Evolutionary conservation across 1,284 basidiomycete genomes (phyloP), one percentile per base, ranked within the genome.

Genomic region (Jaminaea rosea): DNA sequence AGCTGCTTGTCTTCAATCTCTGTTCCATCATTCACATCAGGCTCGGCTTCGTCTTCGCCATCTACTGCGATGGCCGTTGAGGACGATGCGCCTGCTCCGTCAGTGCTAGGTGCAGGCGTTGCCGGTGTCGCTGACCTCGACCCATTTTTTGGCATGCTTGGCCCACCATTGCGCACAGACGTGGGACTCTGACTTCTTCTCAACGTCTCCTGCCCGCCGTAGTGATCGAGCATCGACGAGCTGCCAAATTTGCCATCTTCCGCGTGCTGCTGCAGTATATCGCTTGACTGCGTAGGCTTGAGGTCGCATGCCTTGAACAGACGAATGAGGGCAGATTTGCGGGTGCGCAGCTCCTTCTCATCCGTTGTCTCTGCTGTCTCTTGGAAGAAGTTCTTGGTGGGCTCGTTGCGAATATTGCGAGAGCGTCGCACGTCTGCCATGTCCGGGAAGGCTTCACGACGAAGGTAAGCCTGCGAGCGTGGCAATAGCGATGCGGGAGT

Each of bases 311-410:
- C 59, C 10, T 63, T 52, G 28, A 75, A 74, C 37, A 75, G 56
- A 23, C 63, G 56, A 2, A 67, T 39, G 23, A 75, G 47, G 4
- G 65, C 80, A n/a, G 77, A 75, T 67, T 90, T 91, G 29, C 88
- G 79, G 67, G 85, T 83, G 29, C 87, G 80, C n/a, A 92, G 77
- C 15, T 74, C 75, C 58, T 83, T 82, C 75, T 92, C 88, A 50
- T 82, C 80, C 2, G 78, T 76, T 0, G 85, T 88, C 67, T 91
- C 88, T 45, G 81, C 77, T 0, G 84, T 84, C 72, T 87, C 85
- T 15, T 58, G 51, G 17, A 17, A 42, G 19, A 42, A 42, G 39
- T 42, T 42, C 19, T 23, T 42, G 19, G 39, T 23, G 23, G 39
- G 39, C 15, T 23, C 52, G 31, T 47, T 36, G 17, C 46, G 48